These are phyloP conservation scores for Candida qinlingensis DNA, from an alignment of 805 yeast species.

Conservation along the genomic window DNA sequence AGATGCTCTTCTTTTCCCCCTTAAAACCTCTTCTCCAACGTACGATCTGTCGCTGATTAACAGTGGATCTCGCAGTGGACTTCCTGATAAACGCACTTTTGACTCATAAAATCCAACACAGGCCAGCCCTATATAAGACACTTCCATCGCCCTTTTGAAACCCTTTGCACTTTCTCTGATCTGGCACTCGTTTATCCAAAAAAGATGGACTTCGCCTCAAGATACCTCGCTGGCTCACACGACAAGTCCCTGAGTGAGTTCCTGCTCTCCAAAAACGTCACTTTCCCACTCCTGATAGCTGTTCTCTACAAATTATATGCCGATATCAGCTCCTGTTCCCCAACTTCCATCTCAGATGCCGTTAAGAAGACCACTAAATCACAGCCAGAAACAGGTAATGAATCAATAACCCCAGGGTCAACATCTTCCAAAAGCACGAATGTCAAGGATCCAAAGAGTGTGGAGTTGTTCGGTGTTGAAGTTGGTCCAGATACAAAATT, in stretches of 20 bases:
- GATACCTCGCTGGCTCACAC: neutral
- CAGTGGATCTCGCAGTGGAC: too few relatives aligned
- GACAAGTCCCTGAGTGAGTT: neutral
- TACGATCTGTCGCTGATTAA: too few relatives aligned
- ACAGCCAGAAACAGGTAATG: neutral
- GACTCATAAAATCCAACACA: too few relatives aligned
- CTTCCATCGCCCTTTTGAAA: too few relatives aligned
- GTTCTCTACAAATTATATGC: constrained; percentile 3
- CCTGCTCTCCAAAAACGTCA: constrained; percentile 5
- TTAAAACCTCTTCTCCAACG: too few relatives aligned
- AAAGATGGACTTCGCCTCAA: neutral
- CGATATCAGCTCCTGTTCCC: neutral
- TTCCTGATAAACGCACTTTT: too few relatives aligned
- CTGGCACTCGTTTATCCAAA: too few relatives aligned
- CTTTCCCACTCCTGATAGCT: constrained; percentile 2
- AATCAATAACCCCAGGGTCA: neutral
- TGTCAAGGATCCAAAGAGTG: neutral
- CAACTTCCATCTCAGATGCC: too few relatives aligned
- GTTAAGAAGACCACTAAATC: too few relatives aligned
- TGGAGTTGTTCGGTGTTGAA: constrained; percentile 2
- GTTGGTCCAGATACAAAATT: constrained; percentile 29
- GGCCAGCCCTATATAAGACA: too few relatives aligned
- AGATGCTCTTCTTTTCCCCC: too few relatives aligned
- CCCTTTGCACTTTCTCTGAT: too few relatives aligned
- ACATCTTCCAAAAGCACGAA: neutral